Conservation (phyloP, 805 yeast genomes). For the Wickerhamomyces rabaulensis region DNA sequence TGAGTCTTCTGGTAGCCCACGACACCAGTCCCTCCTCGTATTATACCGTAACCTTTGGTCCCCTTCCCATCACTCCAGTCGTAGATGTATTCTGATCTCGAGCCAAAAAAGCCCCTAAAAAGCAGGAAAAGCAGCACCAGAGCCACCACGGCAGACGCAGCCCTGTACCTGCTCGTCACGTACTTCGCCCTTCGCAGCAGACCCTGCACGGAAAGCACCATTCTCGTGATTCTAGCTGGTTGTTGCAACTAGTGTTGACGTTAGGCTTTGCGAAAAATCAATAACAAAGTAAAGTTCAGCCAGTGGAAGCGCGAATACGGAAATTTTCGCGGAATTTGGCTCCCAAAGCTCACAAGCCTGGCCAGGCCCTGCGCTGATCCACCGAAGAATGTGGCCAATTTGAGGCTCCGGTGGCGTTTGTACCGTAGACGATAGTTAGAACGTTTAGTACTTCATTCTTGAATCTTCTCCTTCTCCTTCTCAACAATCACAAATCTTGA, state of each 20-base stretch:
- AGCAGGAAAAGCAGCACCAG: neutral
- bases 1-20: conserved; percentile 16
- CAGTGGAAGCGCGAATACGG: too few species aligned
- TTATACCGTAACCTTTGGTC: conserved; percentile 20
- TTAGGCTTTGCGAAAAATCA: neutral
- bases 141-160: neutral
- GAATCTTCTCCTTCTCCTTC: too few species aligned
- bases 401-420: too few species aligned
- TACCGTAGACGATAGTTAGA: too few species aligned
- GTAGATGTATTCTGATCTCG: conserved; percentile 8
- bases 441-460: too few species aligned
- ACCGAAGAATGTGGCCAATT: too few species aligned
- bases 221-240: neutral
- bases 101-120: neutral
- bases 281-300: too few species aligned
- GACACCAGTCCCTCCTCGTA: conserved; percentile 24
- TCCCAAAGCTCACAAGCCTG: too few species aligned
- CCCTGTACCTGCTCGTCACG: conserved; percentile 10
- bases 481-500: too few species aligned
- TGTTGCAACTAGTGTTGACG: too few species aligned
- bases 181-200: neutral
- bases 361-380: too few species aligned
- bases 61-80: conserved; percentile 20
- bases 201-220: neutral
- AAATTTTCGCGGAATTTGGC: too few species aligned